These are phyloP conservation scores for Ogataea pilisensis DNA, from an alignment of 805 yeast species.

Conservation along the genomic window DNA sequence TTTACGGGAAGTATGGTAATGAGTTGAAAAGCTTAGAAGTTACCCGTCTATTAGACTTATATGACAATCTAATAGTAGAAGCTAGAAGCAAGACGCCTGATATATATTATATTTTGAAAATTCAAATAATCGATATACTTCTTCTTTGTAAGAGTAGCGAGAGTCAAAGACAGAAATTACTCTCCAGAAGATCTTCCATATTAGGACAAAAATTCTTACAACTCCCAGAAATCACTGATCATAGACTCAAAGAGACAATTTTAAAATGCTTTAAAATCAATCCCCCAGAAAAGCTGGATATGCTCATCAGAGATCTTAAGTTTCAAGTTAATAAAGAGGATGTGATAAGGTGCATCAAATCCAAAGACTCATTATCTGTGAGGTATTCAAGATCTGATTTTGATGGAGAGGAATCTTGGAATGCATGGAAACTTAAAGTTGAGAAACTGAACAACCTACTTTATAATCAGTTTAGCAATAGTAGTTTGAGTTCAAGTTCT, in stretches of 20 bases:
- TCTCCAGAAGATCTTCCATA: constrained; percentile 8
- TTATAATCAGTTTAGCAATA: neutral
- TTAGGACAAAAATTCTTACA: constrained; percentile 9
- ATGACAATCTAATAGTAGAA: constrained; percentile 6
- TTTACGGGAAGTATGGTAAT: constrained; percentile 12
- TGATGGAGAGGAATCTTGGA: constrained; percentile 8
- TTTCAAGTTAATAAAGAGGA: constrained; percentile 11
- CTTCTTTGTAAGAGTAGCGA: constrained; percentile 16
- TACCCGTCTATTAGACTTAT: constrained; percentile 7
- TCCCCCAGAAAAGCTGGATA: constrained; percentile 2
- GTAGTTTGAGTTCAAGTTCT: neutral
- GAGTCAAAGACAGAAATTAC: constrained; percentile 10
- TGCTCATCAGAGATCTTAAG: constrained; percentile 9
- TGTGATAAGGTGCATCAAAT: constrained; percentile 6
- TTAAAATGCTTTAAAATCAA: constrained; percentile 10
- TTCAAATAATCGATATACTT: constrained; percentile 17
- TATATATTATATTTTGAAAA: constrained; percentile 9
- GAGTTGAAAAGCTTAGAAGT: constrained; percentile 18
- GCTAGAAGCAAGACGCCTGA: constrained; percentile 4
- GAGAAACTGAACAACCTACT: constrained; percentile 3
- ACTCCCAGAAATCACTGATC: constrained; percentile 13
- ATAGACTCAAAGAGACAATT: constrained; percentile 6
- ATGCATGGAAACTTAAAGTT: constrained; percentile 10
- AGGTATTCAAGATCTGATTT: constrained; percentile 12
- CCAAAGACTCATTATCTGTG: constrained; percentile 5